Percentiles rank a stretch among this genome's conserved stretches.
Conservation (phyloP, 2,329 filamentous ascomycete species). For the Alternaria sp. region DNA sequence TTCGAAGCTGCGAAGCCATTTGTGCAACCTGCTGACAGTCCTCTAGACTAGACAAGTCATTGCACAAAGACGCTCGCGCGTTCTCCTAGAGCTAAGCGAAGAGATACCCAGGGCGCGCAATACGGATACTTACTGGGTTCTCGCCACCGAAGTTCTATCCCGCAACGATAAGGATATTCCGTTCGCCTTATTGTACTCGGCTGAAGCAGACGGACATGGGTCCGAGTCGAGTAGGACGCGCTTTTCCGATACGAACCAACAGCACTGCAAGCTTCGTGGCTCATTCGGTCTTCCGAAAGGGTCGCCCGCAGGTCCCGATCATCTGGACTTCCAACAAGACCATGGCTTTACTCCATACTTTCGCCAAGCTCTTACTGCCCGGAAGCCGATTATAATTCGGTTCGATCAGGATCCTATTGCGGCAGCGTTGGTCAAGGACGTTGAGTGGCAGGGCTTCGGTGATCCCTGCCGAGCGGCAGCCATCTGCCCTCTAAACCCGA, state of each 20-base stretch:
- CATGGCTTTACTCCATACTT: slow-evolving; percentile 35
- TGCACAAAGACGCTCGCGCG: slow-evolving; percentile 12
- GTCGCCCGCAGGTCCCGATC: slow-evolving; percentile 28
- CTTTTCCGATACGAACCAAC: slow-evolving; percentile 10
- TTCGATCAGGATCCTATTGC: slow-evolving; percentile 38
- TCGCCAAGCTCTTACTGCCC: slow-evolving; percentile 32
- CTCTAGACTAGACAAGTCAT: slow-evolving; percentile 15
- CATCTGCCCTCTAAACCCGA: slow-evolving; percentile 47
- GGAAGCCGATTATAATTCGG: slow-evolving; percentile 36
- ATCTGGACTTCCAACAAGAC: slow-evolving; percentile 27
- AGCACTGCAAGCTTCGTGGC: slow-evolving; percentile 30
- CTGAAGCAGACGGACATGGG: slow-evolving; percentile 15
- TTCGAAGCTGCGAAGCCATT: too few species aligned
- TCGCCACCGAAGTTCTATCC: slow-evolving; percentile 70
- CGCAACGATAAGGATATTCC: slow-evolving; percentile 65
- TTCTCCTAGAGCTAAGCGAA: slow-evolving; percentile 54
- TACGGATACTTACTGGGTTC: slow-evolving; percentile 72
- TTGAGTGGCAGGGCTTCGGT: slow-evolving; percentile 43
- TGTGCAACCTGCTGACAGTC: neutral
- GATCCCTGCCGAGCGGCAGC: slow-evolving; percentile 42
- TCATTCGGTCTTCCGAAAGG: slow-evolving; percentile 25
- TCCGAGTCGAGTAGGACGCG: slow-evolving; percentile 12
- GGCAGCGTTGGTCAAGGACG: slow-evolving; percentile 30
- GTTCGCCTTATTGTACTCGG: slow-evolving; percentile 35
- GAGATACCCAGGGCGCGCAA: slow-evolving; percentile 73